Conservation (phyloP, 306 rosid genomes). For the Luffa acutangula region DNA sequence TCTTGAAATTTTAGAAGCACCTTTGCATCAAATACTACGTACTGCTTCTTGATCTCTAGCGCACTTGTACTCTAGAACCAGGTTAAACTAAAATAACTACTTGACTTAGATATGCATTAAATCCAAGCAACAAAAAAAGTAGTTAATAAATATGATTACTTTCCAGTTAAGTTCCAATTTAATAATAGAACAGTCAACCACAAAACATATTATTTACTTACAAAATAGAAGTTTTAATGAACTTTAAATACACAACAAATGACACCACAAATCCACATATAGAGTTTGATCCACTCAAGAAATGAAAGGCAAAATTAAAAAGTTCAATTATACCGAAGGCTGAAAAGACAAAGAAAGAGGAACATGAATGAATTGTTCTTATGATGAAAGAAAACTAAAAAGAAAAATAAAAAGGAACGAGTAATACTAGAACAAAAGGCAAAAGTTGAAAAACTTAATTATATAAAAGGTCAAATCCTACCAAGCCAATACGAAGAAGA, state of each 20-base stretch:
- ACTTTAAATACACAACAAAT: neutral
- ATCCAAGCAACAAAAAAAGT: neutral
- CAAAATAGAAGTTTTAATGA: neutral
- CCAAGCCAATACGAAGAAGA: too few relatives aligned
- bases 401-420: too few relatives aligned
- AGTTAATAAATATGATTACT: neutral
- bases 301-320: neutral
- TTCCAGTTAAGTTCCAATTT: neutral
- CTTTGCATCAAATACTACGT: slow-evolving; percentile 74
- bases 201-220: neutral
- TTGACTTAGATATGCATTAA: neutral
- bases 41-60: slow-evolving; percentile 63
- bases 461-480: too few relatives aligned
- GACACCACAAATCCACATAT: neutral
- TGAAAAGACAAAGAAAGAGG: too few relatives aligned
- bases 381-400: too few relatives aligned
- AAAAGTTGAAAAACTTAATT: too few relatives aligned
- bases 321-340: too few relatives aligned
- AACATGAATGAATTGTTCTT: too few relatives aligned
- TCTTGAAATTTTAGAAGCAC: slow-evolving; percentile 72
- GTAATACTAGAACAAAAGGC: too few relatives aligned
- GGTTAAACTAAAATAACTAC: neutral
- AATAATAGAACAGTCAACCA: neutral
- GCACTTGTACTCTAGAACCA: neutral
- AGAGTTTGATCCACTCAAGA: neutral